Conservation (phyloP, 768 basidiomycete species). For the Fomitopsis pulvina region DNA sequence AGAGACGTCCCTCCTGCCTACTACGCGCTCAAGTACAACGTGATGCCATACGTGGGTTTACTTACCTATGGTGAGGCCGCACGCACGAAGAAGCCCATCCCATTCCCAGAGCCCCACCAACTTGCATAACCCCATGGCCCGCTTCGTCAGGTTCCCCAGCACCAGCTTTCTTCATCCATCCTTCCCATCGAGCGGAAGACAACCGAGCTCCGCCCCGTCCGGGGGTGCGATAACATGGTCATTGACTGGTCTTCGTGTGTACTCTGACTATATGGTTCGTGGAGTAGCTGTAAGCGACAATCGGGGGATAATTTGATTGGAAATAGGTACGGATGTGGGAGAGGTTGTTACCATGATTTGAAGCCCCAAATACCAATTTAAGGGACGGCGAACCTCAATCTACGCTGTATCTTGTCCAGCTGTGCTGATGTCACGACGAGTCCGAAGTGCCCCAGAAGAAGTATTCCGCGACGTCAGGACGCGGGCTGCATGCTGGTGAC, state of each 20-base stretch:
- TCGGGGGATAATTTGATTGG: too few species aligned
- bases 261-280: too few species aligned
- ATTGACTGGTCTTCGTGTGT: too few species aligned
- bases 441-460: too few species aligned
- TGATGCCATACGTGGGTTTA: constrained; percentile 86
- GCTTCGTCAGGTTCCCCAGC: too few species aligned
- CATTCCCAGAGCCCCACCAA: constrained; percentile 24
- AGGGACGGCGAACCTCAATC: neutral
- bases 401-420: neutral
- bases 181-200: too few species aligned
- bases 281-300: too few species aligned
- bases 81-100: constrained; percentile 31
- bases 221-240: too few species aligned
- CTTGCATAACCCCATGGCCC: too few species aligned
- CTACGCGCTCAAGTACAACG: constrained; percentile 78
- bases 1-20: constrained; percentile 61
- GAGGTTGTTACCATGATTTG: neutral
- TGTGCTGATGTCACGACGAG: neutral
- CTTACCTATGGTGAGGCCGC: constrained; percentile 73
- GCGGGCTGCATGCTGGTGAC: neutral
- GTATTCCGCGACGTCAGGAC: neutral
- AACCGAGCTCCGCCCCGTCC: too few species aligned
- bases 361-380: neutral
- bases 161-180: too few species aligned
- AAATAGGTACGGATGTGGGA: too few species aligned